phyloP scores from a whole-genome alignment of 73 alveolate genomes.

The Symbiodinium pilosum region DNA sequence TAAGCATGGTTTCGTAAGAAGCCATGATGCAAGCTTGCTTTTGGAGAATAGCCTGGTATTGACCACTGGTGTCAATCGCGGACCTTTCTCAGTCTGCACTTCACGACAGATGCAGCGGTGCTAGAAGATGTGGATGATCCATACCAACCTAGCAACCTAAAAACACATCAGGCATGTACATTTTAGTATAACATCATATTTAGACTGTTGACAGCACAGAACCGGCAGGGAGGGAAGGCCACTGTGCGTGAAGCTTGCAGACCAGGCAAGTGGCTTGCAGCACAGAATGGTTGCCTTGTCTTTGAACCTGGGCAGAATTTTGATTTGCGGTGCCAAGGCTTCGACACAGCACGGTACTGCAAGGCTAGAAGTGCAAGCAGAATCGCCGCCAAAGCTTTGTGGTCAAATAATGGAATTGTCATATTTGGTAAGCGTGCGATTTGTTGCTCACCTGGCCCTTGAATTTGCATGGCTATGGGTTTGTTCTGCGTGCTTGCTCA shows the following conservation, averaged over 20 bases:
- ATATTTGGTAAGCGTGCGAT: neutral
- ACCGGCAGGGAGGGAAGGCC: neutral
- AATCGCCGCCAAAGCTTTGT: neutral
- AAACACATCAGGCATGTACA: too few species aligned
- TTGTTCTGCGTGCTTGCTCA: too few species aligned
- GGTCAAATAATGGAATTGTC: neutral
- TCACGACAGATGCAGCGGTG: too few species aligned
- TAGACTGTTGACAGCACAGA: neutral
- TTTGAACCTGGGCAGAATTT: neutral
- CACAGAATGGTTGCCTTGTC: neutral
- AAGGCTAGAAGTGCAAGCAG: constrained; percentile 2
- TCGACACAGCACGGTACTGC: constrained; percentile 6
- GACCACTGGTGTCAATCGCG: too few species aligned
- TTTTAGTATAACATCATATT: too few species aligned
- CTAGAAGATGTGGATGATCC: too few species aligned
- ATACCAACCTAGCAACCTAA: too few species aligned
- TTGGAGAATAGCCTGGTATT: too few species aligned
- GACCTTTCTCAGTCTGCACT: too few species aligned
- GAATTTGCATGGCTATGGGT: neutral
- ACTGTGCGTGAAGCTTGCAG: neutral
- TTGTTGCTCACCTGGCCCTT: neutral
- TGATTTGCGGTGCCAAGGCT: neutral
- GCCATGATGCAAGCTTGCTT: too few species aligned
- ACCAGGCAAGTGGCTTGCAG: neutral
- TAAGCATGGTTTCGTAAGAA: too few species aligned